Evolutionary conservation across 176 grass and related monocot genomes (phyloP).

Genomic region (Ensete glaucum): DNA sequence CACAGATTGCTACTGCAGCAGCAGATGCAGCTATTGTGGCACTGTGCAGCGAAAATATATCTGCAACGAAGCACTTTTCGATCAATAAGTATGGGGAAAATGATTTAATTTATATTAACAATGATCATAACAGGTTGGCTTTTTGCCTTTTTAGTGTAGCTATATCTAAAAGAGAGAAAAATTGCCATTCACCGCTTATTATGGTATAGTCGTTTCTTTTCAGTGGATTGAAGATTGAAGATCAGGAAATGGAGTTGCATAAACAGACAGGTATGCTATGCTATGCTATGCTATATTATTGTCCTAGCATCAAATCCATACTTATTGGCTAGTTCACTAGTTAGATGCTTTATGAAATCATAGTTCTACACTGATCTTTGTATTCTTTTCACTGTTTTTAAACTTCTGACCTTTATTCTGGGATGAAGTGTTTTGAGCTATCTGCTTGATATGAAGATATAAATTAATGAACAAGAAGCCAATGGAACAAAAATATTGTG

Average conservation of each 20-base stretch:
- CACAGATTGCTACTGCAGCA: conserved; percentile 60
- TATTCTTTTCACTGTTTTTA: not conserved
- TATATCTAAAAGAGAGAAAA: not conserved
- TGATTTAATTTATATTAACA: conserved; percentile 36
- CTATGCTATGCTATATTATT: not conserved
- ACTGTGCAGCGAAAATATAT: conserved; percentile 50
- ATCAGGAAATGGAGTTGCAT: conserved; percentile 24
- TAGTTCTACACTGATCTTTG: not conserved
- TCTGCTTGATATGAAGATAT: not conserved
- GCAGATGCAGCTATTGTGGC: conserved; percentile 57
- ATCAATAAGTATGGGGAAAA: conserved; percentile 46
- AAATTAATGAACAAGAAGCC: not conserved
- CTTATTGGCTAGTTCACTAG: not conserved
- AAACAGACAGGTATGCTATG: conserved; percentile 8
- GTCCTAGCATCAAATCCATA: not conserved
- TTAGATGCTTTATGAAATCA: not conserved
- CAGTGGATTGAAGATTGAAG: conserved; percentile 20
- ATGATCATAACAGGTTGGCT: conserved; percentile 40
- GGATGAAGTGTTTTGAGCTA: not conserved
- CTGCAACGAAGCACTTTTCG: conserved; percentile 49
- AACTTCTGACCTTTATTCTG: not conserved
- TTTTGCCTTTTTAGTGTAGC: conserved; percentile 8
- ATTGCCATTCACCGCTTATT: not conserved
- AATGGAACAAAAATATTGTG: not conserved
- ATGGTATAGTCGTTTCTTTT: conserved; percentile 20